A percentile compares a stretch with the other conserved stretches of the same genome.
phyloP scores from a whole-genome alignment of 2,329 filamentous ascomycete genomes.

The Aspergillus spinulosporus region DNA sequence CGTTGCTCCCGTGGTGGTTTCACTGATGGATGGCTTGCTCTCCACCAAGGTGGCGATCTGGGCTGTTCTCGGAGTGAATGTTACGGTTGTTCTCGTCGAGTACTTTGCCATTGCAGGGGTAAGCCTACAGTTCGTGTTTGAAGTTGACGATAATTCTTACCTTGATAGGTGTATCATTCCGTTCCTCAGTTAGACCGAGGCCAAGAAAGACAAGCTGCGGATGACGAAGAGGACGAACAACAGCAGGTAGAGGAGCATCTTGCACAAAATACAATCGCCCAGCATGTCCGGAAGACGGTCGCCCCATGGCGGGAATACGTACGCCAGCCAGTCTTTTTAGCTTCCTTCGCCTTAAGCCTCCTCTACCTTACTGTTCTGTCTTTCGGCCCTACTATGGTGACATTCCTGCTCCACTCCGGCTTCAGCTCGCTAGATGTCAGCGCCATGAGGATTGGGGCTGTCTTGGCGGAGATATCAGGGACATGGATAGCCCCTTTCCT shows the following conservation, averaged over 20 bases:
- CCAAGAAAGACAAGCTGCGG: not conserved
- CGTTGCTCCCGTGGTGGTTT: conserved; percentile 54
- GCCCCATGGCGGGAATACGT: conserved; percentile 32
- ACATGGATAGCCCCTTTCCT: conserved; percentile 55
- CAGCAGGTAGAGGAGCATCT: not conserved
- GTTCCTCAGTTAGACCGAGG: conserved; percentile 23
- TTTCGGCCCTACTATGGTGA: conserved; percentile 57
- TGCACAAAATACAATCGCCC: conserved; percentile 17
- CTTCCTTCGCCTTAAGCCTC: conserved; percentile 53
- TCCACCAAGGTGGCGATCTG: conserved; percentile 50
- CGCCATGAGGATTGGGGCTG: conserved; percentile 48
- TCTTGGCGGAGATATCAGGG: conserved; percentile 55
- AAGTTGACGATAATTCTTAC: not conserved
- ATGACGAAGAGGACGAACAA: not conserved
- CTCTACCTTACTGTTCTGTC: conserved; percentile 59
- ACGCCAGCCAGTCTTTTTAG: conserved; percentile 36
- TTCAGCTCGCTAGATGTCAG: conserved; percentile 53
- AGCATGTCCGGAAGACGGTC: conserved; percentile 12
- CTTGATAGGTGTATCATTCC: conserved; percentile 21
- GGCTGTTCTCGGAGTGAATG: conserved; percentile 49
- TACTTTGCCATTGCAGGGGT: conserved; percentile 44
- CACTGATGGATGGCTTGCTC: conserved; percentile 44
- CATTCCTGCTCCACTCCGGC: conserved; percentile 54
- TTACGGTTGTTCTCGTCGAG: conserved; percentile 41
- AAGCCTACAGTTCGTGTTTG: not conserved